A percentile compares a stretch with the other conserved stretches of the same genome.
These are phyloP conservation scores for Diddensiella caesifluorescens DNA, from an alignment of 805 yeast genomes.

Conservation along the genomic window DNA sequence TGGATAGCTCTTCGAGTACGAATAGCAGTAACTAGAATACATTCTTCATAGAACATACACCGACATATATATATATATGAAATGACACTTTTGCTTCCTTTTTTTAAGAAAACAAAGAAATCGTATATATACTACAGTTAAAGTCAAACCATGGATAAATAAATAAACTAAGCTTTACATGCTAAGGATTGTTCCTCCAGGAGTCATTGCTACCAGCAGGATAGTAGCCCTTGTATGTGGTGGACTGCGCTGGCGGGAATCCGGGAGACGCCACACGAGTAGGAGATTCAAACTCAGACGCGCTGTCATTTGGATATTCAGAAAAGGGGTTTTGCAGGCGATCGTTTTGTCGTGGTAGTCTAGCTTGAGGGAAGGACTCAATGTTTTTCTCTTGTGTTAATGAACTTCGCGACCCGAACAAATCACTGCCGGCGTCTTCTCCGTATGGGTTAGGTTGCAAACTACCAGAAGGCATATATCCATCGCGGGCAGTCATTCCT, in stretches of 20 bases:
- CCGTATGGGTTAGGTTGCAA: conserved; percentile 4
- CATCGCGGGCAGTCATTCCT: conserved; percentile 47
- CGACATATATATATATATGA: too few species aligned
- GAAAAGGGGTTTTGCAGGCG: conserved; percentile 2
- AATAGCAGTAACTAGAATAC: too few species aligned
- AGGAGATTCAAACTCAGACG: conserved; percentile 5
- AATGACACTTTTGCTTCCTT: too few species aligned
- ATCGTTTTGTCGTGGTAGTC: conserved; percentile 13
- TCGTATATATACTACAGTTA: neutral
- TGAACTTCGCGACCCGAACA: neutral
- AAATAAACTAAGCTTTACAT: neutral
- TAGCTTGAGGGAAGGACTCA: conserved; percentile 15
- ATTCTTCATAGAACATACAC: too few species aligned
- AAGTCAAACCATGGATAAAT: neutral
- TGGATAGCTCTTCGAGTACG: too few species aligned
- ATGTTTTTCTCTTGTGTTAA: neutral
- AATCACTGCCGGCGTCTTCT: neutral
- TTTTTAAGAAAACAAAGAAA: neutral
- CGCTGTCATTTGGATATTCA: neutral
- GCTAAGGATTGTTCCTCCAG: neutral
- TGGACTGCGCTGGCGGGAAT: conserved; percentile 14
- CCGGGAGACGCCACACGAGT: neutral
- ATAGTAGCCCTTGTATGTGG: conserved; percentile 19
- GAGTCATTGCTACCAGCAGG: conserved; percentile 14
- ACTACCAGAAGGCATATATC: conserved; percentile 18